These are phyloP conservation scores for Aspergillus haitiensis DNA, from an alignment of 495 filamentous ascomycete species.

Conservation along the genomic window DNA sequence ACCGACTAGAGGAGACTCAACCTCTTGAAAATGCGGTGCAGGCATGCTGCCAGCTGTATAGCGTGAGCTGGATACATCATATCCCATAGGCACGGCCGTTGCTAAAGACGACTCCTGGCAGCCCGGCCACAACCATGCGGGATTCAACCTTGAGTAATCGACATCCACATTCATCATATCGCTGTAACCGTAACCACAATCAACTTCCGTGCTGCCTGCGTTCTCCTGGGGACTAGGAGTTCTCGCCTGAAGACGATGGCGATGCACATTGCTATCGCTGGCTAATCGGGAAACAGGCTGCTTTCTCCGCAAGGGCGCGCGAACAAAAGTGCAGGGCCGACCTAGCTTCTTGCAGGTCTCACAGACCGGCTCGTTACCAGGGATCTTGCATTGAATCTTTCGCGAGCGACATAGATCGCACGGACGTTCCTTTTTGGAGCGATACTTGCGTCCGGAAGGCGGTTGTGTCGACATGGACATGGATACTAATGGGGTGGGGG, in stretches of 20 bases:
- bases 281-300: background rate
- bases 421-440: conserved; percentile 2
- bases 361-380: background rate
- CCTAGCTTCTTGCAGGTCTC: background rate
- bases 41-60: too few relatives aligned
- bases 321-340: background rate
- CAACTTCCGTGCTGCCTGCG: too few relatives aligned
- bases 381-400: conserved; percentile 3
- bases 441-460: conserved; percentile 1
- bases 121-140: too few relatives aligned
- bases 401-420: conserved; percentile 3
- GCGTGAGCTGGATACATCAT: too few relatives aligned
- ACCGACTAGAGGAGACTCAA: too few relatives aligned
- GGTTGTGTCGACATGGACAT: too few relatives aligned
- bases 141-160: too few relatives aligned
- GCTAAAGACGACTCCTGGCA: too few relatives aligned
- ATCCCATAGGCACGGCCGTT: too few relatives aligned
- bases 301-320: background rate
- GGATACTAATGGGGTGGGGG: background rate
- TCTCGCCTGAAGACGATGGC: background rate
- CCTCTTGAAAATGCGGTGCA: too few relatives aligned
- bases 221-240: background rate
- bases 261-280: background rate
- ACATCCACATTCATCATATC: too few relatives aligned
- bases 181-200: too few relatives aligned